phyloP scores from a whole-genome alignment of 306 rosid species.

The Crataegus laevigata region DNA sequence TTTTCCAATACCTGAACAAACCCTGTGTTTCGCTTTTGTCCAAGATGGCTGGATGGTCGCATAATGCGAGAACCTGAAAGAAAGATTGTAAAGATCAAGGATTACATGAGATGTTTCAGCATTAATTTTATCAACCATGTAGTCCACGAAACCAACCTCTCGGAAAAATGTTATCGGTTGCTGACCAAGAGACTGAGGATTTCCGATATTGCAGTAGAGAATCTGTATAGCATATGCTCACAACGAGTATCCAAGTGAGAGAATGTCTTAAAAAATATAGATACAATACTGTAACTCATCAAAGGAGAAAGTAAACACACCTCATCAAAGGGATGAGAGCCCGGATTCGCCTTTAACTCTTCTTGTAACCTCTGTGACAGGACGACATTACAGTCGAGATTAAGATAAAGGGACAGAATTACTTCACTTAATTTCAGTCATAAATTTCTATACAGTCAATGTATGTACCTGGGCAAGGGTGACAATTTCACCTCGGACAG shows the following conservation, averaged over 20 bases:
- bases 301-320: conserved; percentile 31
- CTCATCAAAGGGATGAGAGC: conserved; percentile 81
- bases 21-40: conserved; percentile 87
- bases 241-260: conserved; percentile 2
- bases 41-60: conserved; percentile 80
- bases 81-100: not conserved
- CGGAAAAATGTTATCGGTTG: conserved; percentile 75
- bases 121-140: conserved; percentile 5
- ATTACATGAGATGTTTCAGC: conserved; percentile 8
- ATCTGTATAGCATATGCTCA: conserved; percentile 37
- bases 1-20: conserved; percentile 68
- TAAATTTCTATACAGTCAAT: not conserved
- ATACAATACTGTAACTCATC: not conserved
- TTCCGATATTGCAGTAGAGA: conserved; percentile 90
- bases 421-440: not conserved
- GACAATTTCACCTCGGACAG: conserved; percentile 93
- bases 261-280: not conserved
- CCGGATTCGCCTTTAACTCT: conserved; percentile 55
- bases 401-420: not conserved
- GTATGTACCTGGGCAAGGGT: conserved; percentile 81
- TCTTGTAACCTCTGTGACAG: conserved; percentile 67
- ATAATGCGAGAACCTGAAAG: conserved; percentile 71
- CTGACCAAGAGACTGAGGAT: conserved; percentile 96
- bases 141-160: conserved; percentile 57
- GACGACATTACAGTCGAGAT: conserved; percentile 1